phyloP scores from a whole-genome alignment of 2,329 filamentous ascomycete species.

The Dichotomopilus funicola region DNA sequence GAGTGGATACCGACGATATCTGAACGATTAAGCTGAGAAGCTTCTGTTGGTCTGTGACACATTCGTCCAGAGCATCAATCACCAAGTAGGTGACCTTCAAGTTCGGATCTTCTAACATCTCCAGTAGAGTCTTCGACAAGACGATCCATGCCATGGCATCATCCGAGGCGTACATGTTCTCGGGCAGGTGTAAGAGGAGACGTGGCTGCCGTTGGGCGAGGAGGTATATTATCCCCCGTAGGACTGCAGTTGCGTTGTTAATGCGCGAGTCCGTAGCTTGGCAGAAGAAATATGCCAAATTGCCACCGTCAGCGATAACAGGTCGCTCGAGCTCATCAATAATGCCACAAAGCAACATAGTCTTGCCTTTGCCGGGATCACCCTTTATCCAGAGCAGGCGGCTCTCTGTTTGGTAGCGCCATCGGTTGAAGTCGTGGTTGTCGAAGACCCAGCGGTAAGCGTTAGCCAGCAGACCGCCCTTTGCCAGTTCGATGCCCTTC shows the following conservation, averaged over 20 bases:
- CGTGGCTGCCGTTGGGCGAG: slow-evolving; percentile 24
- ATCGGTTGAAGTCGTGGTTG: slow-evolving; percentile 22
- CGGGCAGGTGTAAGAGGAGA: slow-evolving; percentile 27
- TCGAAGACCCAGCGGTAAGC: slow-evolving; percentile 34
- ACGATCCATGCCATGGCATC: slow-evolving; percentile 34
- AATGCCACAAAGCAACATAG: slow-evolving; percentile 36
- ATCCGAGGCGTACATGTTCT: slow-evolving; percentile 25
- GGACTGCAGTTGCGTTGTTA: slow-evolving; percentile 24
- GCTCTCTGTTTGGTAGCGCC: slow-evolving; percentile 17
- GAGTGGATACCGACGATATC: not conserved
- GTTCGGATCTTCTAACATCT: slow-evolving; percentile 33
- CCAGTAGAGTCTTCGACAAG: slow-evolving; percentile 33
- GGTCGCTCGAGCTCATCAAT: slow-evolving; percentile 23
- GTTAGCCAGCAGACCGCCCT: slow-evolving; percentile 30
- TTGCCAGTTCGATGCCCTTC: slow-evolving; percentile 28
- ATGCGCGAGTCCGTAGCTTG: slow-evolving; percentile 20
- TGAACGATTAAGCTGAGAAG: not conserved
- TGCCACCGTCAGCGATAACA: not conserved
- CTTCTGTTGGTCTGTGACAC: slow-evolving; percentile 14
- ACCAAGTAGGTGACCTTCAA: slow-evolving; percentile 31
- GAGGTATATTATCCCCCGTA: slow-evolving; percentile 28
- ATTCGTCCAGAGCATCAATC: no score
- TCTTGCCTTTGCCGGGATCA: slow-evolving; percentile 36
- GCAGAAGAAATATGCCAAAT: slow-evolving; percentile 29
- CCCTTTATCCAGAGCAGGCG: slow-evolving; percentile 25